A percentile compares a stretch with the other conserved stretches of the same genome.
phyloP scores from a whole-genome alignment of 257 asterid genomes.

The Scutellaria barbata region DNA sequence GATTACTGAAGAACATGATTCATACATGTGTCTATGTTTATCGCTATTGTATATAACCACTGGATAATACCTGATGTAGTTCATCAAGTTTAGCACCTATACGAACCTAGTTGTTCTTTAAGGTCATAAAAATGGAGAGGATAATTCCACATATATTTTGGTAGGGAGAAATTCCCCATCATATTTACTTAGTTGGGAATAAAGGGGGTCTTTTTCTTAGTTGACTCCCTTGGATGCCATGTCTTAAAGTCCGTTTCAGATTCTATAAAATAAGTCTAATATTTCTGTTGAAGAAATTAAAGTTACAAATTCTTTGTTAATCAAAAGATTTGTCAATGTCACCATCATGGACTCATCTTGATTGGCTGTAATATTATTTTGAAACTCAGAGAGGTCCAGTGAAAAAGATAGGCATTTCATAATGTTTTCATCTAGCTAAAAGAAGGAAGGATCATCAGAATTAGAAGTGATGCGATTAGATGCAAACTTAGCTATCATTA shows the following conservation, averaged over 20 bases:
- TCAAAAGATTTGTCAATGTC: conserved; percentile 3
- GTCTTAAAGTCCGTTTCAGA: conserved; percentile 30
- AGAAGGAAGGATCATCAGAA: background rate
- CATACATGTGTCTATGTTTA: background rate
- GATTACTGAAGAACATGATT: background rate
- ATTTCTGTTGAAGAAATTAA: background rate
- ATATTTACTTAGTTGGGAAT: background rate
- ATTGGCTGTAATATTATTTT: conserved; percentile 13
- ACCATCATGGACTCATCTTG: background rate
- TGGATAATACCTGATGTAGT: background rate
- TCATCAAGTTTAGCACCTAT: conserved; percentile 1
- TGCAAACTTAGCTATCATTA: background rate
- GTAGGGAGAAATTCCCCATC: conserved; percentile 26
- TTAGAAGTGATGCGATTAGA: background rate
- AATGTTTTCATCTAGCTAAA: background rate
- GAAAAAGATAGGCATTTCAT: conserved; percentile 7
- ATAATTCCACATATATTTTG: background rate
- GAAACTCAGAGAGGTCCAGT: background rate
- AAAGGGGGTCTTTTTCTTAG: conserved; percentile 18
- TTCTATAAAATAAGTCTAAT: background rate
- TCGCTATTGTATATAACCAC: background rate
- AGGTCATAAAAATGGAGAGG: conserved; percentile 16
- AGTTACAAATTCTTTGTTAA: background rate
- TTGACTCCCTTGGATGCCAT: conserved; percentile 35
- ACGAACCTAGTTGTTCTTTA: background rate